Base-by-base conservation (phyloP, 1,139 yeast species). In the Lodderomyces margitis region DNA sequence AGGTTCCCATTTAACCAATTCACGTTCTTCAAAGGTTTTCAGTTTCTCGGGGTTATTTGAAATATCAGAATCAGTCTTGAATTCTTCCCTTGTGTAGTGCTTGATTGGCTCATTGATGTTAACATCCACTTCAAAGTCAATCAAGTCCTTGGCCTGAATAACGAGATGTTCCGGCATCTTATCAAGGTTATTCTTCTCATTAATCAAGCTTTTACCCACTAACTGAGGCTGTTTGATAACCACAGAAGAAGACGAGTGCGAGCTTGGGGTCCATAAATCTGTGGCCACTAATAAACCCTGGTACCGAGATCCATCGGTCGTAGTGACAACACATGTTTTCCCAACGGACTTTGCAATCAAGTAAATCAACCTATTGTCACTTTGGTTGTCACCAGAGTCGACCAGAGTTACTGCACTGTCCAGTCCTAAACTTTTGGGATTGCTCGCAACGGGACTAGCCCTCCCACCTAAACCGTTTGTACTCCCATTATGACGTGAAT, bases 41-140 rank as follows among this genome's bases (percentile, higher is more conserved):
- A 17, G 14, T 24, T 23, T 54, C 17, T 64, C 65, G 17, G 53
- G 55, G 11, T 58, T 62, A 7, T 75, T 68, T 5, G 95, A 80
- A 41, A 92, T 91, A 59, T 86, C 97, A 3, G 83, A 65, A 61
- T 92, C 98, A 1, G 96, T 92, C 58, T 78, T 82, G 71, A 92
- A 91, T 32, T 53, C 53, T n/a, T 9, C 17, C 17, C 15, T 37
- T 3, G 21, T 16, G 14, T 33, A 40, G 1, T 35, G 27, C 21
- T 36, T 36, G 9, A 53, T 50, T 19, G 62, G 49, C 41, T 46
- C 48, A 37, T 36, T 44, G 21, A 75, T 54, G 50, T 75, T 74
- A 20, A 79, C 66, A 39, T 68, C 66, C 28, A 80, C 62, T 50
- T 75, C 81, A 42, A 86, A 57, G 58, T 82, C 88, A 45, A 81